Base-by-base conservation (phyloP, 495 filamentous ascomycete species). In the Terfezia claveryi region DNA sequence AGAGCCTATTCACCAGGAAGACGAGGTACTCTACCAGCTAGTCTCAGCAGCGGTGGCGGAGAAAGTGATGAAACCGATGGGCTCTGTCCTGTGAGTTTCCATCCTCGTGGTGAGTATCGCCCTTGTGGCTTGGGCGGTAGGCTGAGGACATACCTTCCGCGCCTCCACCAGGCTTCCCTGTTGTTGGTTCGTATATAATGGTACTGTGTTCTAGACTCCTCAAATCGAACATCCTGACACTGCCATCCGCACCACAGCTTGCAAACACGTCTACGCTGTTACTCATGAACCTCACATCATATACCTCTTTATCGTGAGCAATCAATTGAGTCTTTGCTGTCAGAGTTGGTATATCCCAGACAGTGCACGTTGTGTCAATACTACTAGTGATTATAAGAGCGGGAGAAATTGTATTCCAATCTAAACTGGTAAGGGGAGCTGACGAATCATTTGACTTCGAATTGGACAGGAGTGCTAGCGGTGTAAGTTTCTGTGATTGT, bases 281-380 rank as follows among this genome's bases (percentile, higher is more conserved):
- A 23, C 87, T 87, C 69, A 91, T 95, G 68, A 96, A 99, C 11
- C 91, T 80, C 37, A 99, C 91, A 66, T 99, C 91, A 61, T 92
- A 99, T 6, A 99, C 91, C 68, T 99, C 91, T 67, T 95, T 96
- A 69, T 99, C 91, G 63, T 99, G 91, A 23, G 91, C 91, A 68
- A 99, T 99, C 12, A 99, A 70, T 67, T 99, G 91, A 2, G 91
- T 99, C 68, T 99, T 99, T 12, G 91, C 91, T 0, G 91, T 99
- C 57, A 99, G 70, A 4, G 91, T 94, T 2, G 91, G 91, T 36
- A 99, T 99, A 63, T 99, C 91, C 91, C 91, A 99, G 55, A 99
- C 96, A n/a, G 91, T 99, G 69, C 91, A 99, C 1, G 91, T 99
- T 0, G 91, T 99, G 66, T 99, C 91, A 58, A 99, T 99, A 66